A percentile compares a stretch with the other conserved stretches of the same genome.
phyloP scores from a whole-genome alignment of 2,329 filamentous ascomycete species.

The Cytospora piceae region DNA sequence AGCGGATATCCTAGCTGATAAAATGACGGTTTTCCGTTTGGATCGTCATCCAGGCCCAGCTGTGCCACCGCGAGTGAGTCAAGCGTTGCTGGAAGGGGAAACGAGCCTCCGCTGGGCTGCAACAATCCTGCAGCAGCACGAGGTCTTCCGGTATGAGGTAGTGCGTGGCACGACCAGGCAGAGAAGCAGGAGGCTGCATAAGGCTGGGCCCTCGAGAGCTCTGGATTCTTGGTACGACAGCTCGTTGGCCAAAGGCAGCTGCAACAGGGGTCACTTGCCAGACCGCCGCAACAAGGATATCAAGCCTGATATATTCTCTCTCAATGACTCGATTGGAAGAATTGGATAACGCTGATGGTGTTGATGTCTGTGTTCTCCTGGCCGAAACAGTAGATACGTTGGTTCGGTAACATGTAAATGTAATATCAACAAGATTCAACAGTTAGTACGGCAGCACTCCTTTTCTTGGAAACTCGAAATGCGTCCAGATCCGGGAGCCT shows the following conservation, averaged over 20 bases:
- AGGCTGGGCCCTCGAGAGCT: slow-evolving; percentile 5
- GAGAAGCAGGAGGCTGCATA: slow-evolving; percentile 6
- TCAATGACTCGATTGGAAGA: not conserved
- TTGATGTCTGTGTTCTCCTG: not conserved
- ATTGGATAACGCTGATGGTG: not conserved
- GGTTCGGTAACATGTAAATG: not conserved
- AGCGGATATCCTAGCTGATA: not conserved
- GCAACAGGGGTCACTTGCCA: slow-evolving; percentile 8
- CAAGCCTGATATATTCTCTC: not conserved
- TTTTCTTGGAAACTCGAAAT: not conserved
- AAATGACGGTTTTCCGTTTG: not conserved
- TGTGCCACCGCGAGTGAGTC: not conserved
- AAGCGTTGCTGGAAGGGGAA: not conserved
- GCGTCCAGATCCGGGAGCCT: not conserved
- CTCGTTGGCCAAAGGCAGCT: slow-evolving; percentile 11
- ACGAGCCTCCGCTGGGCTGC: not conserved
- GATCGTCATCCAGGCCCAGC: not conserved
- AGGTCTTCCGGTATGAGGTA: slow-evolving; percentile 2
- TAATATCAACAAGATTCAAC: not conserved
- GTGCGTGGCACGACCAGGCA: slow-evolving; percentile 11
- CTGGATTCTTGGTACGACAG: slow-evolving; percentile 5
- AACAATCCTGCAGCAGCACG: not conserved
- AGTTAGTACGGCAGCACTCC: not conserved
- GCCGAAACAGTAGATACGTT: not conserved
- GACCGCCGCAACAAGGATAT: not conserved